Evolutionary conservation across 2,329 filamentous ascomycete genomes (phyloP).

Genomic region (Colletotrichum sp.): DNA sequence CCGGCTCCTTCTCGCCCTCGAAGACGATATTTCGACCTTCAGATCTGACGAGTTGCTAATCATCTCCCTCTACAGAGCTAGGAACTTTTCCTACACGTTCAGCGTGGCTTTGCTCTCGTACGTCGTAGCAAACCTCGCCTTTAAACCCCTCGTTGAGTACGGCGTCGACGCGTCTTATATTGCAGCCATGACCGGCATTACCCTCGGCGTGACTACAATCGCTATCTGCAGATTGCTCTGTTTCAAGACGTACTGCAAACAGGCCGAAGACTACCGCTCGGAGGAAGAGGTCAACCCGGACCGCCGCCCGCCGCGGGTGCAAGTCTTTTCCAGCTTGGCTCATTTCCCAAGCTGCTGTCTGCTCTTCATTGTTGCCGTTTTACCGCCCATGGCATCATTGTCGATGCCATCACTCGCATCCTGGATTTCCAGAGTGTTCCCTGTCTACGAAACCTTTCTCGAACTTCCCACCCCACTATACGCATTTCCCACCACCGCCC

Average conservation of each 20-base stretch:
- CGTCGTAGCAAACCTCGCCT: not conserved
- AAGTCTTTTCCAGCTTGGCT: not conserved
- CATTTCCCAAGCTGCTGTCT: not conserved
- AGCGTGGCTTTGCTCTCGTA: not conserved
- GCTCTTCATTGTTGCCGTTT: not conserved
- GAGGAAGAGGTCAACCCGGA: not conserved
- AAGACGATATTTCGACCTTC: not conserved
- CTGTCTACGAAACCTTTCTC: not conserved
- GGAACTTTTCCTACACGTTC: not conserved
- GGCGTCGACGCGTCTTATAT: not conserved
- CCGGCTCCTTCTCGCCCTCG: not conserved
- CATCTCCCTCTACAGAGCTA: not conserved
- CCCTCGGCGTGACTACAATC: not conserved
- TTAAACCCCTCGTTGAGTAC: not conserved
- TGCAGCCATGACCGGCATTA: not conserved
- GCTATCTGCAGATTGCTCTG: fast-evolving
- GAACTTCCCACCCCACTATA: not conserved
- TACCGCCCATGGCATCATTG: not conserved
- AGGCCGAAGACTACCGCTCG: not conserved
- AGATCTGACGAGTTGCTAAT: not conserved
- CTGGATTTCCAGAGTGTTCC: not conserved
- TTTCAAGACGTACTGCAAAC: not conserved
- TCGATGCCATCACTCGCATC: not conserved
- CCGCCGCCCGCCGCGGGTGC: not conserved
- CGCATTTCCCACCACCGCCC: not conserved